Evolutionary conservation across 352 stramenopile genomes (phyloP).

Genomic region (Globisporangium ultimum): DNA sequence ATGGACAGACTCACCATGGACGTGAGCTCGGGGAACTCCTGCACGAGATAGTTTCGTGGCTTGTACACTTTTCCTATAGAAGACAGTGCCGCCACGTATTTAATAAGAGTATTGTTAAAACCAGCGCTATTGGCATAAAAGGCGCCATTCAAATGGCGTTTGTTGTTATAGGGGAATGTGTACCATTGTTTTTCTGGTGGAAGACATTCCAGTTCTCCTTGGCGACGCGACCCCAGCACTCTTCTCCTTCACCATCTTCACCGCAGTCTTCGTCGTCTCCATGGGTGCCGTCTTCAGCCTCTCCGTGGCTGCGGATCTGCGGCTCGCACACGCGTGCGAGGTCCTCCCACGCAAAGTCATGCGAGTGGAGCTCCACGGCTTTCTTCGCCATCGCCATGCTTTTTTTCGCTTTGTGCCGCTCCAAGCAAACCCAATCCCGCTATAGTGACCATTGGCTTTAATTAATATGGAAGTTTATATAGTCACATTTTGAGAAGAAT

Average conservation of each 20-base stretch:
- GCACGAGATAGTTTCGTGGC: slow-evolving; percentile 76
- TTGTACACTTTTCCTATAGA: slow-evolving; percentile 76
- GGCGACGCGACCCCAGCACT: slow-evolving; percentile 44
- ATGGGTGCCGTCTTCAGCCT: slow-evolving; percentile 2
- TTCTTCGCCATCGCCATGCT: slow-evolving; percentile 17
- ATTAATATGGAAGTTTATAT: background rate
- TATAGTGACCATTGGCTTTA: background rate
- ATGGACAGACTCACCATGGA: slow-evolving; percentile 16
- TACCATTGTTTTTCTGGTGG: slow-evolving; percentile 74
- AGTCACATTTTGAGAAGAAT: background rate
- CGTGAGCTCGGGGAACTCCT: slow-evolving; percentile 78
- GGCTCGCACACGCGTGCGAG: slow-evolving; percentile 41
- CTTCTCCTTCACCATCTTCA: background rate
- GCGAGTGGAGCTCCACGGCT: slow-evolving; percentile 64
- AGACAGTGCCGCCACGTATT: background rate
- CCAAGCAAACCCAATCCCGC: slow-evolving; percentile 2
- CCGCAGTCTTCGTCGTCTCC: background rate
- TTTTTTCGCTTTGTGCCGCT: slow-evolving; percentile 8
- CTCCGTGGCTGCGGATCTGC: slow-evolving; percentile 4
- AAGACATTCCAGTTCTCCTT: slow-evolving; percentile 78
- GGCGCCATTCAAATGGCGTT: background rate
- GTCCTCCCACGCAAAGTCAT: slow-evolving; percentile 78
- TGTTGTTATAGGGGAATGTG: too few species aligned
- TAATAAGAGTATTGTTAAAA: too few species aligned
- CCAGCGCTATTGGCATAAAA: background rate